A percentile compares a stretch with the other conserved stretches of the same genome.
Conservation (phyloP, 2,329 filamentous ascomycete genomes). For the Penicillium sp. region DNA sequence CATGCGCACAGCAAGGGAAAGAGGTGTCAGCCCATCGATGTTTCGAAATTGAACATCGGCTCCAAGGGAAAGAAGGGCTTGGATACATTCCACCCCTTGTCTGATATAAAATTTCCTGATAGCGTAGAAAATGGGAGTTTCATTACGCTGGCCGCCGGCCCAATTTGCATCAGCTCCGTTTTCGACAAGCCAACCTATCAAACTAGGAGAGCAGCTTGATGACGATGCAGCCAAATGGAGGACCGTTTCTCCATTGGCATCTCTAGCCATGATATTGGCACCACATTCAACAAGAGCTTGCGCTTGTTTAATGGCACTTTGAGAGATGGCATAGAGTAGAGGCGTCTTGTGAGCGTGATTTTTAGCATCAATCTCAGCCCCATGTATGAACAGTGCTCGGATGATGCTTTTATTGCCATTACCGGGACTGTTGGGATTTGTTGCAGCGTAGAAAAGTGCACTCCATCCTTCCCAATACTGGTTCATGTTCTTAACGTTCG, state of each 20-base stretch:
- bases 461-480: slow-evolving; percentile 4
- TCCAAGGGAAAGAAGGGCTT: too few species aligned
- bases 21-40: too few species aligned
- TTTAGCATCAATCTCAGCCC: slow-evolving; percentile 3
- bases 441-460: slow-evolving; percentile 6
- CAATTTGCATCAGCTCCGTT: slow-evolving; percentile 16
- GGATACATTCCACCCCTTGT: too few species aligned
- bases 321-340: slow-evolving; percentile 8
- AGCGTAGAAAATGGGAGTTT: too few species aligned
- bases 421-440: neutral
- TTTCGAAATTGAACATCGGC: too few species aligned
- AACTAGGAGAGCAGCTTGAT: neutral
- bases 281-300: slow-evolving; percentile 6
- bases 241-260: slow-evolving; percentile 5
- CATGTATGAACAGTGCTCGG: slow-evolving; percentile 5
- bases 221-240: slow-evolving; percentile 9
- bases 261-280: slow-evolving; percentile 5
- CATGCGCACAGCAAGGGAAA: too few species aligned
- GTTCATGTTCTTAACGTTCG: slow-evolving; percentile 2
- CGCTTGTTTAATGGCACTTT: slow-evolving; percentile 7
- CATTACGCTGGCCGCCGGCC: too few species aligned
- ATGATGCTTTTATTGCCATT: slow-evolving; percentile 12
- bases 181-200: slow-evolving; percentile 4
- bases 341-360: slow-evolving; percentile 3
- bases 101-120: too few species aligned